Conservation (phyloP, 306 rosid genomes). For the Dalbergia oliveri region DNA sequence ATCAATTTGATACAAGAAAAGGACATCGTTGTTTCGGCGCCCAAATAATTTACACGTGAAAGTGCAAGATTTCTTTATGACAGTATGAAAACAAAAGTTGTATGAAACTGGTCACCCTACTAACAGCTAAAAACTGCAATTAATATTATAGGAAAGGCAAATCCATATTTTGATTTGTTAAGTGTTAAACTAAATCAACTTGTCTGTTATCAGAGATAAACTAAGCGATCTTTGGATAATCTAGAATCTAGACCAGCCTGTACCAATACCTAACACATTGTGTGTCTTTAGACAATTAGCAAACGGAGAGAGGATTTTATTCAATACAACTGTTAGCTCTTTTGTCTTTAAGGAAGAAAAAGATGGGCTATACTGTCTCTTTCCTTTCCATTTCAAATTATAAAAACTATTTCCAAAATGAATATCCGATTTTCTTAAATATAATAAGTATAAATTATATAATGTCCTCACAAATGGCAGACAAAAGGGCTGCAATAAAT, state of each 20-base stretch:
- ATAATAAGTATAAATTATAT: background rate
- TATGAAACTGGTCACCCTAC: conserved; percentile 15
- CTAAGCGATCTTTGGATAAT: conserved; percentile 19
- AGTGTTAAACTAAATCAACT: conserved; percentile 19
- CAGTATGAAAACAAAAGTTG: conserved; percentile 22
- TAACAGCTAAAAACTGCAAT: conserved; percentile 28
- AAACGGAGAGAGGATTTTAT: background rate
- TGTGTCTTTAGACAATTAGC: conserved; percentile 17
- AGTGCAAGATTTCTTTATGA: conserved; percentile 29
- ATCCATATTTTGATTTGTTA: conserved; percentile 23
- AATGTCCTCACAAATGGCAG: background rate
- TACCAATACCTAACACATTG: conserved; percentile 14
- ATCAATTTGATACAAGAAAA: conserved; percentile 4
- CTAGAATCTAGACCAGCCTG: conserved; percentile 43
- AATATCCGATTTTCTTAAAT: conserved; percentile 3
- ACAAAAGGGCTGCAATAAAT: conserved; percentile 32
- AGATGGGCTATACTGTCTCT: conserved; percentile 5
- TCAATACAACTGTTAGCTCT: conserved; percentile 9
- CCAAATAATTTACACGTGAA: conserved; percentile 30
- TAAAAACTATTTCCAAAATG: background rate
- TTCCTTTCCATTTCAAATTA: background rate
- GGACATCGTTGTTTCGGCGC: conserved; percentile 21
- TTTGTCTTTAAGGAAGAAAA: background rate
- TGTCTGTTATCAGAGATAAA: conserved; percentile 39
- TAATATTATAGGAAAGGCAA: conserved; percentile 1